Conservation (phyloP, 768 basidiomycete genomes). For the Boletus coccyginus region DNA sequence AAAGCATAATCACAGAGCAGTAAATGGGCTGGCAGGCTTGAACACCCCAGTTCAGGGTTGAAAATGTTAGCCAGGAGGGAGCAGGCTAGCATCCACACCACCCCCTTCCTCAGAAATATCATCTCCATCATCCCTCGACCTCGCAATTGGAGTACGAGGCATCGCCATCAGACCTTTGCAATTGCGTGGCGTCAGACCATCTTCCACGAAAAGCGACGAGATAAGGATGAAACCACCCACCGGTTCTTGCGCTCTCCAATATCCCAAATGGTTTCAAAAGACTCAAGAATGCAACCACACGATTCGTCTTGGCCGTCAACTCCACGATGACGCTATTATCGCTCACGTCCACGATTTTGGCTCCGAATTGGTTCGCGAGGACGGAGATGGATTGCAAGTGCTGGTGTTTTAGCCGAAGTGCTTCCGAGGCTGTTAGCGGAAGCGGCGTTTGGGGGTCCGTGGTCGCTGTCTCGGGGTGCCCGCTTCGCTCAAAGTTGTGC, state of each 20-base stretch:
- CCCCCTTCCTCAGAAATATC: slow-evolving; percentile 48
- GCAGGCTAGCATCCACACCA: slow-evolving; percentile 83
- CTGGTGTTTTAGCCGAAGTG: slow-evolving; percentile 84
- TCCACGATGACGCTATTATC: slow-evolving; percentile 95
- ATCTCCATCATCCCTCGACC: slow-evolving; percentile 56
- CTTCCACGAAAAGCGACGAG: neutral
- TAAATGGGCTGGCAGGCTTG: neutral
- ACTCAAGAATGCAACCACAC: slow-evolving; percentile 91
- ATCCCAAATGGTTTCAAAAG: slow-evolving; percentile 94
- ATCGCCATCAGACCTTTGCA: slow-evolving; percentile 90
- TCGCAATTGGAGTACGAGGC: slow-evolving; percentile 89
- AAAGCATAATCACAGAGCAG: neutral
- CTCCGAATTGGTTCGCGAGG: slow-evolving; percentile 86
- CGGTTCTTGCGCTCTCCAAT: slow-evolving; percentile 91
- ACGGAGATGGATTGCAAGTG: slow-evolving; percentile 85
- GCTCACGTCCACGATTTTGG: slow-evolving; percentile 90
- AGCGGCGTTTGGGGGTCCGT: slow-evolving; percentile 31
- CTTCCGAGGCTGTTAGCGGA: slow-evolving; percentile 75
- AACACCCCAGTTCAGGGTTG: too few relatives aligned
- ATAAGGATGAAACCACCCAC: slow-evolving; percentile 41
- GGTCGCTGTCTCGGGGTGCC: slow-evolving; percentile 32
- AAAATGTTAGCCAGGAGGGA: slow-evolving; percentile 80
- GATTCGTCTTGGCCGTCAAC: slow-evolving; percentile 85
- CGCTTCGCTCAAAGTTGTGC: slow-evolving; percentile 71
- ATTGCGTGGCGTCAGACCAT: neutral